These are phyloP conservation scores for Mycena vulgaris DNA, from an alignment of 768 basidiomycete species.

Conservation along the genomic window DNA sequence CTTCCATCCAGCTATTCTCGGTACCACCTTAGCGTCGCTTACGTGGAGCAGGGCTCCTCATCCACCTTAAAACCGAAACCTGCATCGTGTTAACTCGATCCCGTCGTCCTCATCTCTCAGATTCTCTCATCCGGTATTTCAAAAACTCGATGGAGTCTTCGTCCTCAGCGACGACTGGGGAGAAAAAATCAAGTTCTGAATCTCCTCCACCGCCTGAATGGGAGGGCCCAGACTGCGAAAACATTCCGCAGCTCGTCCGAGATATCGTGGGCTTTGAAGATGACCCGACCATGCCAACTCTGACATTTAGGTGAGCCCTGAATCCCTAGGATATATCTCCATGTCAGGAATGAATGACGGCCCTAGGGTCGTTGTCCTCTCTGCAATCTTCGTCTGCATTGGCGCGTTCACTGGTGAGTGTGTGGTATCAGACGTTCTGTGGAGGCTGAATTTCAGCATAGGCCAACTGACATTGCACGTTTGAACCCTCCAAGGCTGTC, in stretches of 20 bases:
- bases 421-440: background rate
- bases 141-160: too few species aligned
- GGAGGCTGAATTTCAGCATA: background rate
- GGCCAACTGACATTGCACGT: constrained; percentile 17
- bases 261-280: constrained; percentile 22
- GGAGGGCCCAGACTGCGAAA: background rate
- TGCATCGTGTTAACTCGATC: too few species aligned
- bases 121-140: too few species aligned
- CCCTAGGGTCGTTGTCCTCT: background rate
- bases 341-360: background rate
- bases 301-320: constrained; percentile 11
- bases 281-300: background rate
- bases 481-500: background rate
- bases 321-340: background rate
- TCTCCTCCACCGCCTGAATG: too few species aligned
- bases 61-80: too few species aligned
- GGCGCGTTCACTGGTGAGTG: constrained; percentile 6
- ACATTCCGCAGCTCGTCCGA: constrained; percentile 13
- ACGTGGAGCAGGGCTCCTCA: too few species aligned
- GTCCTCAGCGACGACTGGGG: too few species aligned
- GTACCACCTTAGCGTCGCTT: too few species aligned
- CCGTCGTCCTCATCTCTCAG: too few species aligned
- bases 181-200: too few species aligned
- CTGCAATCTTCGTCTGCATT: constrained; percentile 2
- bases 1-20: too few species aligned